phyloP scores from a whole-genome alignment of 163 green algal genomes.

The Volvox carteri region DNA sequence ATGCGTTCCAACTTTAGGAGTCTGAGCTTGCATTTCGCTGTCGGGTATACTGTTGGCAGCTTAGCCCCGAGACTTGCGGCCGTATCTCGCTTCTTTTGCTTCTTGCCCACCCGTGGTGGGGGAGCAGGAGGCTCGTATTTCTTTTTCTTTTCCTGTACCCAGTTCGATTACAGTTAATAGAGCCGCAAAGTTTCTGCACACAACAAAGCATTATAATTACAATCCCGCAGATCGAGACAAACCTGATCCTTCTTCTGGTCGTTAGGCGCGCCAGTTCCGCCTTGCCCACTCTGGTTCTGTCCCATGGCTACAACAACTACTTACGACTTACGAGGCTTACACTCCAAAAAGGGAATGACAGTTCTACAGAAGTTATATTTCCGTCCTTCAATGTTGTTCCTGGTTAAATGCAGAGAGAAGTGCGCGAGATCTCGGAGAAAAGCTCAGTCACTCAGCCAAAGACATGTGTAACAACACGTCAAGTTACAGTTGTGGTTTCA shows the following conservation, averaged over 20 bases:
- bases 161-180: neutral
- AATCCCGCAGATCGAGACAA: neutral
- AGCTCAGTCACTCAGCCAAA: no score
- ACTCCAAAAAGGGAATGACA: no score
- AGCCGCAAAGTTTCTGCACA: neutral
- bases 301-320: constrained; percentile 71
- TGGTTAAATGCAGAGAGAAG: neutral
- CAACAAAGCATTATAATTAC: neutral
- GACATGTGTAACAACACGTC: no score
- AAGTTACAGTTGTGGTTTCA: no score
- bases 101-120: constrained; percentile 94
- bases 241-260: constrained; percentile 70
- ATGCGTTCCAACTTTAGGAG: constrained; percentile 97
- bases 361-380: no score
- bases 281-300: constrained; percentile 67
- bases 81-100: constrained; percentile 88
- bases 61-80: constrained; percentile 79
- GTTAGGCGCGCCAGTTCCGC: constrained; percentile 62
- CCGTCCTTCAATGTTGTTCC: no score
- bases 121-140: constrained; percentile 97
- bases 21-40: constrained; percentile 96
- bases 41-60: constrained; percentile 90
- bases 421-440: neutral
- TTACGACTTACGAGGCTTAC: no score
- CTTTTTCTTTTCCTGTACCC: constrained; percentile 95